phyloP scores from a whole-genome alignment of 75 land plant genomes.

The Sequoiadendron giganteum region DNA sequence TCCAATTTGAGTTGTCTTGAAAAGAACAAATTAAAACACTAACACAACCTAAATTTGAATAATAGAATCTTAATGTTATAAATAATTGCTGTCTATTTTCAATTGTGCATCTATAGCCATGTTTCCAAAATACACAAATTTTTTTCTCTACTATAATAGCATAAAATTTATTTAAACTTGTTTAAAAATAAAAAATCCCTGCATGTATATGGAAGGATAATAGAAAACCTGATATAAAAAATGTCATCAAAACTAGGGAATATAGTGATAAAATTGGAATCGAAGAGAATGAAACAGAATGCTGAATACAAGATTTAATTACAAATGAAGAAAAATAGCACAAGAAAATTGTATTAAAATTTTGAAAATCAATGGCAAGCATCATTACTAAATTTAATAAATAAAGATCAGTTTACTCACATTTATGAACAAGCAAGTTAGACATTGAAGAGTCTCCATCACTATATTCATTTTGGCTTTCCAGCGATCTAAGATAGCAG shows the following conservation, averaged over 20 bases:
- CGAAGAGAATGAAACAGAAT: neutral
- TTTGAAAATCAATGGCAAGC: neutral
- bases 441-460: neutral
- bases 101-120: too few relatives aligned
- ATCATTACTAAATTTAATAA: neutral
- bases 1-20: too few relatives aligned
- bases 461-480: neutral
- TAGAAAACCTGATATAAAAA: too few relatives aligned
- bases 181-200: too few relatives aligned
- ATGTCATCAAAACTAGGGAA: neutral
- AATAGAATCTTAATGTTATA: too few relatives aligned
- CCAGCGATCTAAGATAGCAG: neutral
- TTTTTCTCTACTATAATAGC: too few relatives aligned
- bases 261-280: neutral
- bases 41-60: too few relatives aligned
- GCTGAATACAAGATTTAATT: too few relatives aligned
- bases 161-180: too few relatives aligned
- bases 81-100: too few relatives aligned
- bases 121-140: too few relatives aligned
- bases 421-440: neutral
- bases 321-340: neutral
- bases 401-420: conserved; percentile 7
- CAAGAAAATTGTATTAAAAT: neutral
- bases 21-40: too few relatives aligned
- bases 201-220: neutral